phyloP scores from a whole-genome alignment of 805 yeast genomes.

The Alloascoidea hylecoeti region DNA sequence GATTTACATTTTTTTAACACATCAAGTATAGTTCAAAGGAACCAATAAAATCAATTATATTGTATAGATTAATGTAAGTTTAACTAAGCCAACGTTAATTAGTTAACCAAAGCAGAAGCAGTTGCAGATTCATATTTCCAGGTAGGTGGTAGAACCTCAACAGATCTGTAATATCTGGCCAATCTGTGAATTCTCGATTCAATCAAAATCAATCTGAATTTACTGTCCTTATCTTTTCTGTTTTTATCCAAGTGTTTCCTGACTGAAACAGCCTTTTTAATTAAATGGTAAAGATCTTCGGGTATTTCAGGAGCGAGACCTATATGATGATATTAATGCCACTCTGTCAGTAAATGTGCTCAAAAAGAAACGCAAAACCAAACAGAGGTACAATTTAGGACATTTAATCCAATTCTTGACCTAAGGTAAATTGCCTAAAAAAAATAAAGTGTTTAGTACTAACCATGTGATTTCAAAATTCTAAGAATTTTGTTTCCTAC shows the following conservation, averaged over 20 bases:
- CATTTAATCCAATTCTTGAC: too few relatives aligned
- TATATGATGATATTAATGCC: not conserved
- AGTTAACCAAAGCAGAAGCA: conserved; percentile 99
- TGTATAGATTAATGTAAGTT: too few relatives aligned
- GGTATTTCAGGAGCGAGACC: conserved; percentile 97
- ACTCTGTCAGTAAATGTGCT: not conserved
- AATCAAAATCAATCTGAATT: conserved; percentile 99
- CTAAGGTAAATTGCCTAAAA: too few relatives aligned
- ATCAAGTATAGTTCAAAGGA: too few relatives aligned
- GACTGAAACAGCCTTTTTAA: conserved; percentile 98
- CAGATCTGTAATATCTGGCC: conserved; percentile 99
- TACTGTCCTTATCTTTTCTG: conserved; percentile 99
- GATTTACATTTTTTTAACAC: too few relatives aligned
- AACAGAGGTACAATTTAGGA: not conserved
- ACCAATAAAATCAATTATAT: too few relatives aligned
- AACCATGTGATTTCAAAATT: conserved; percentile 95
- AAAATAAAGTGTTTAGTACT: not conserved
- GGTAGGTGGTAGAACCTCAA: conserved; percentile 98
- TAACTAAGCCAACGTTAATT: too few relatives aligned
- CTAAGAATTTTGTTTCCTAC: conserved; percentile 86
- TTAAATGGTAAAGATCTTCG: conserved; percentile 98
- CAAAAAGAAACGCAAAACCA: not conserved
- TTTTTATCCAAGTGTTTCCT: conserved; percentile 99
- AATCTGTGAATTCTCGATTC: conserved; percentile 99
- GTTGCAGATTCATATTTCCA: conserved; percentile 99